Conservation (phyloP, 2,329 filamentous ascomycete species). For the Dactylellina cionopaga region DNA sequence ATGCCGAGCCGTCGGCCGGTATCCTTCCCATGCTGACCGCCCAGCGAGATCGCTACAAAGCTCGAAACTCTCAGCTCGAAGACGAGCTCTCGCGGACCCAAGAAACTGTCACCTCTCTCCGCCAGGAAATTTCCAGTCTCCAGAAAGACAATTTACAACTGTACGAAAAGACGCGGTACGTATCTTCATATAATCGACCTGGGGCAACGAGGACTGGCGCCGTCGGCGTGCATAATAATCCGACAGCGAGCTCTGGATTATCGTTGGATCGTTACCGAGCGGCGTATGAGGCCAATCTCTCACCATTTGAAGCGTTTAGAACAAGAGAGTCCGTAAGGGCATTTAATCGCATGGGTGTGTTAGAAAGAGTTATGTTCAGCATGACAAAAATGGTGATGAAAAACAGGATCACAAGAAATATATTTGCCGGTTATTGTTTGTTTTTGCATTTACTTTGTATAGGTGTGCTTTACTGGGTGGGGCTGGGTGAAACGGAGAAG, state of each 20-base stretch:
- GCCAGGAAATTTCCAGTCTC: slow-evolving; percentile 88
- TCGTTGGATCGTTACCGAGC: slow-evolving; percentile 86
- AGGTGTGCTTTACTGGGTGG: slow-evolving; percentile 84
- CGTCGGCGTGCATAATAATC: slow-evolving; percentile 73
- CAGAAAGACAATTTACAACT: slow-evolving; percentile 96
- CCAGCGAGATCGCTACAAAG: slow-evolving; percentile 97
- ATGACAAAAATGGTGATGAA: slow-evolving; percentile 90
- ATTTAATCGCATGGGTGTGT: slow-evolving; percentile 90
- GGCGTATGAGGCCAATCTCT: slow-evolving; percentile 94
- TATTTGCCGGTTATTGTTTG: slow-evolving; percentile 92
- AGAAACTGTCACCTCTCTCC: slow-evolving; percentile 80
- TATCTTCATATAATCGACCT: slow-evolving; percentile 87
- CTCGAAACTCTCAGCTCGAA: slow-evolving; percentile 90
- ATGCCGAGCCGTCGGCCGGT: slow-evolving; percentile 69
- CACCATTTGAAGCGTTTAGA: slow-evolving; percentile 92
- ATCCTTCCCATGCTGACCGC: slow-evolving; percentile 98
- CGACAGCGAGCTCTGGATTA: slow-evolving; percentile 70
- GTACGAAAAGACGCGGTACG: slow-evolving; percentile 97
- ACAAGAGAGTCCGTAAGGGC: slow-evolving; percentile 91
- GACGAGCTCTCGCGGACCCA: slow-evolving; percentile 87
- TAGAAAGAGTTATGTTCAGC: slow-evolving; percentile 88
- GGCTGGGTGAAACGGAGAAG: slow-evolving; percentile 62
- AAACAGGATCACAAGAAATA: slow-evolving; percentile 86
- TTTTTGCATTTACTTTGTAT: slow-evolving; percentile 89
- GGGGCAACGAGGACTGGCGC: slow-evolving; percentile 71